Conservation (phyloP, 768 basidiomycete species). For the Suillus weaverae region DNA sequence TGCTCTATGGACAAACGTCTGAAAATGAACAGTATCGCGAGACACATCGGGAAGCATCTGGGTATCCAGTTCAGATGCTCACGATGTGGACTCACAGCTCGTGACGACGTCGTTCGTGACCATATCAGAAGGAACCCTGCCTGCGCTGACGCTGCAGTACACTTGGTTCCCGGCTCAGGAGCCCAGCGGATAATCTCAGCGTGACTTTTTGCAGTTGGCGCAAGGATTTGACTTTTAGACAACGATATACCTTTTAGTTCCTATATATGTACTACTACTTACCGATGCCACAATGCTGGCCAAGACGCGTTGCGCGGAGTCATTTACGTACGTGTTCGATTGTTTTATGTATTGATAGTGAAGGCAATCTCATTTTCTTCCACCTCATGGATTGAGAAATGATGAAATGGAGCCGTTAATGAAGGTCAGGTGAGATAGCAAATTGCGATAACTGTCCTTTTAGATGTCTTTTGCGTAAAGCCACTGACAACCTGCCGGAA, state of each 20-base stretch:
- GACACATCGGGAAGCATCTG: not conserved
- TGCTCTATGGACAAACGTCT: not conserved
- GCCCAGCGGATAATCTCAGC: not conserved
- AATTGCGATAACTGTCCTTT: not conserved
- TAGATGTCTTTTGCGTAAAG: not conserved
- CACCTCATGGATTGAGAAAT: not conserved
- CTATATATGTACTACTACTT: conserved; percentile 3
- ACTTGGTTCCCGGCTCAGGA: not conserved
- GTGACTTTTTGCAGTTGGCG: not conserved
- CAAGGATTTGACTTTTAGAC: not conserved
- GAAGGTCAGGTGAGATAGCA: not conserved
- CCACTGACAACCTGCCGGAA: not conserved
- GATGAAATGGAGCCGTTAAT: not conserved
- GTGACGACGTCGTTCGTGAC: not conserved
- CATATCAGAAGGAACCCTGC: not conserved
- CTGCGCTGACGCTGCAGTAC: not conserved
- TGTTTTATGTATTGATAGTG: not conserved
- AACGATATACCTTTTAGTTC: not conserved
- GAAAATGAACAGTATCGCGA: not conserved
- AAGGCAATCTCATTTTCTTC: not conserved
- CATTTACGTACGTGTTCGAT: not conserved
- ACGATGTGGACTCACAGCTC: not conserved
- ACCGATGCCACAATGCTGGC: not conserved
- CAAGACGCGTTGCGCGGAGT: not conserved
- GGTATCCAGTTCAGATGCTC: not conserved